Percentiles rank a stretch among this genome's conserved stretches.
These are phyloP conservation scores for Cercospora canescens DNA, from an alignment of 2,329 filamentous ascomycete species.

Conservation along the genomic window DNA sequence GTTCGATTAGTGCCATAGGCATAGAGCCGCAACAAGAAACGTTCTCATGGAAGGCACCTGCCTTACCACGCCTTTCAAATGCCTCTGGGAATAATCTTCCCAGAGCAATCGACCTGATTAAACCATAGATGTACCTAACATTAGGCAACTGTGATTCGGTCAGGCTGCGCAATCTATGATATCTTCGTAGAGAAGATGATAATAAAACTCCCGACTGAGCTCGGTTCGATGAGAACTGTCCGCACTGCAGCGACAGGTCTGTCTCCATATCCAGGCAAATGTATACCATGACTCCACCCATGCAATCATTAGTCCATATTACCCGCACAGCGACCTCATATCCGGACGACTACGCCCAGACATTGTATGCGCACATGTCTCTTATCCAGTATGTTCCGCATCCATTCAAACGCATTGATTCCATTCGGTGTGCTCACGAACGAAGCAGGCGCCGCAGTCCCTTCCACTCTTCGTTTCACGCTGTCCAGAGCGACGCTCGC, in stretches of 20 bases:
- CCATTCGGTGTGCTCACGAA: slow-evolving; percentile 42
- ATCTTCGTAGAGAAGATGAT: background rate
- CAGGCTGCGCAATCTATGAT: background rate
- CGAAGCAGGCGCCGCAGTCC: slow-evolving; percentile 44
- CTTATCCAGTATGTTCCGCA: slow-evolving; percentile 76
- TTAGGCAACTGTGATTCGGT: background rate
- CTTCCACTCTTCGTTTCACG: slow-evolving; percentile 45
- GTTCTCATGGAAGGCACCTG: too few species aligned
- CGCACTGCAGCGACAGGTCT: background rate
- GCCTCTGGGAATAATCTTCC: too few species aligned
- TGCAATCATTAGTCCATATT: background rate
- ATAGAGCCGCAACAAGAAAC: too few species aligned
- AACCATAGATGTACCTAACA: background rate
- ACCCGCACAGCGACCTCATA: slow-evolving; percentile 22
- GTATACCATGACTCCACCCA: background rate
- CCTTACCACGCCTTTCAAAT: too few species aligned
- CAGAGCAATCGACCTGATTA: too few species aligned
- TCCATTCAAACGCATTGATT: slow-evolving; percentile 82
- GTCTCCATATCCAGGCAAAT: background rate
- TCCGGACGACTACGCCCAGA: slow-evolving; percentile 75
- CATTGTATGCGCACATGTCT: slow-evolving; percentile 91
- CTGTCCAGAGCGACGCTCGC: slow-evolving; percentile 68
- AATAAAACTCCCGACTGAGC: background rate
- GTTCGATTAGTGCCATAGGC: too few species aligned
- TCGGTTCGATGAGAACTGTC: background rate